A percentile compares a stretch with the other conserved stretches of the same genome.
Evolutionary conservation across 176 grass and related monocot species (phyloP).

Genomic region (Carex littledalei): DNA sequence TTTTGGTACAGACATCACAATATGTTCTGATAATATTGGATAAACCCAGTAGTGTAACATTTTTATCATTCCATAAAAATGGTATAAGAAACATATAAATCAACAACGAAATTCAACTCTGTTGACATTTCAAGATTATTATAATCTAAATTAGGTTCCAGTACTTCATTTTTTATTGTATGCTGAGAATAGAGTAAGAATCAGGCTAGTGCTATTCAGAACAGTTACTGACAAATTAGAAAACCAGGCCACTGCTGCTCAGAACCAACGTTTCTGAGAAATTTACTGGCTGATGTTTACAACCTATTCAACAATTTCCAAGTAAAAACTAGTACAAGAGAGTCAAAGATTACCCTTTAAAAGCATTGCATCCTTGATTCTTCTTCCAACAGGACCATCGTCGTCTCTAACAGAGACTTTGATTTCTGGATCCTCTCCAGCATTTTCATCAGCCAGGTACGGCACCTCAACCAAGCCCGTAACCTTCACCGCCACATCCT

Average conservation of each 20-base stretch:
- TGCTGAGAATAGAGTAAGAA: not conserved
- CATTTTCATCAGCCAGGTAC: constrained; percentile 96
- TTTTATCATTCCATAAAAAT: not conserved
- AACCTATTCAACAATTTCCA: not conserved
- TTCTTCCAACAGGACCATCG: constrained; percentile 52
- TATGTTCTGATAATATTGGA: not conserved
- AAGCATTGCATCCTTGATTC: constrained; percentile 94
- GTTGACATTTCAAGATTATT: not conserved
- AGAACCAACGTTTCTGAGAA: too few species aligned
- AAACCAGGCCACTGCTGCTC: too few species aligned
- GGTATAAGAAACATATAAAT: not conserved
- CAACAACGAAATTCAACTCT: not conserved
- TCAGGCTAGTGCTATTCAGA: not conserved
- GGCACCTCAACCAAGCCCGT: constrained; percentile 69
- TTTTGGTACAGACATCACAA: not conserved
- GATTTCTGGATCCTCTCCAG: constrained; percentile 79
- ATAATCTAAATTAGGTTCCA: not conserved
- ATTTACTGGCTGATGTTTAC: not conserved
- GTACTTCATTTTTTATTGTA: not conserved
- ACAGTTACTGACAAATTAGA: not conserved
- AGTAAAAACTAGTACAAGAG: not conserved
- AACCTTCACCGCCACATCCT: constrained; percentile 45
- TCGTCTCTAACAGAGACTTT: constrained; percentile 68
- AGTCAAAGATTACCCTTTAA: constrained; percentile 11
- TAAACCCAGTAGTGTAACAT: not conserved